These are phyloP conservation scores for Amylostereum areolatum DNA, from an alignment of 1,284 basidiomycete species.

Conservation along the genomic window DNA sequence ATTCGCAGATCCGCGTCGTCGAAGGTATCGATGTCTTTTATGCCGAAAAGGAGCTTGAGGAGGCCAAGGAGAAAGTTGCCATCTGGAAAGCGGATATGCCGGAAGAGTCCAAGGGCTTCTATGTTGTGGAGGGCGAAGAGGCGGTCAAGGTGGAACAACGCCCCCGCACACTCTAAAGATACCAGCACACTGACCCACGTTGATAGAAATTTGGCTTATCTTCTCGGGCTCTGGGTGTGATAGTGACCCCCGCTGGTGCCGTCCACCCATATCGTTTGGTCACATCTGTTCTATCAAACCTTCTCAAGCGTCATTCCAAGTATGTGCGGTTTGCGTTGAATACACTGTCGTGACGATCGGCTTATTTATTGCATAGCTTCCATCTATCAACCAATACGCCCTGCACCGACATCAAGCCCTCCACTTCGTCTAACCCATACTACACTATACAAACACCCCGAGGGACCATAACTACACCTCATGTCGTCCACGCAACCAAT, in stretches of 20 bases:
- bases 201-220: slow-evolving; percentile 32
- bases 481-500: slow-evolving; percentile 78
- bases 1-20: slow-evolving; percentile 35
- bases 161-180: neutral
- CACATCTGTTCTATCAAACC: slow-evolving; percentile 33
- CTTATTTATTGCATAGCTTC: slow-evolving; percentile 24
- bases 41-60: slow-evolving; percentile 24
- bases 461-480: slow-evolving; percentile 46
- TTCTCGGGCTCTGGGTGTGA: slow-evolving; percentile 29
- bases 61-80: slow-evolving; percentile 25
- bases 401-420: slow-evolving; percentile 27
- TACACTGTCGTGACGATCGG: neutral
- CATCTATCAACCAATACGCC: slow-evolving; percentile 34
- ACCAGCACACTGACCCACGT: neutral
- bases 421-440: slow-evolving; percentile 17
- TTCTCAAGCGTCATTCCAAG: slow-evolving; percentile 29
- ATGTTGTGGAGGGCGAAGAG: slow-evolving; percentile 24
- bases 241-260: slow-evolving; percentile 34
- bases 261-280: slow-evolving; percentile 42
- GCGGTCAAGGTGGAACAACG: slow-evolving; percentile 26
- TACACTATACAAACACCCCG: slow-evolving; percentile 46
- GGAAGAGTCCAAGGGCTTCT: slow-evolving; percentile 27
- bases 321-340: slow-evolving; percentile 21
- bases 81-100: slow-evolving; percentile 34
- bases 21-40: slow-evolving; percentile 38